Evolutionary conservation across 768 basidiomycete species (phyloP), one percentile per base, ranked within the genome.

Genomic region (Hemileccinum impolitum): DNA sequence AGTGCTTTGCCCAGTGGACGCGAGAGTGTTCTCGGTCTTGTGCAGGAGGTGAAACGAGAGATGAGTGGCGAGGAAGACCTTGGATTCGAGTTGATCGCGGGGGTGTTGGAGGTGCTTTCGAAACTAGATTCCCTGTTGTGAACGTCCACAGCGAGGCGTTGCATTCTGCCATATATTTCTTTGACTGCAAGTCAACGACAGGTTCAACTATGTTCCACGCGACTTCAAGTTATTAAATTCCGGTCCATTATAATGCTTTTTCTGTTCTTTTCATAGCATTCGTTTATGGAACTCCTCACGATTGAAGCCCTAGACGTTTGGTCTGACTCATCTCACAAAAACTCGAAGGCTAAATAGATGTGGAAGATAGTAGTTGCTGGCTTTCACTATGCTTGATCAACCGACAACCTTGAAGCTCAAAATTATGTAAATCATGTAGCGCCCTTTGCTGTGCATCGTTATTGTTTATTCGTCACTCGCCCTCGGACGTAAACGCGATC

Each of bases 91-190:
- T 76, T 97, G 45, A 74, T 98, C 10, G 90, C 91, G 6, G 93
- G 91, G 0, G 94, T 97, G 31, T 69, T 98, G 52, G 93, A 96
- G 72, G 94, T 97, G 39, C 79, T 96, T 55, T 87, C 87, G 44
- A 88, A 93, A 67, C 79, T 97, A 70, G 94, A 97, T 71, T 93
- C 90, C 52, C 53, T 67, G 17, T 44, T 67, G 56, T 67, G 61
- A 67, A 25, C 35, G 10, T 32, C 21, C 28, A 13, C 26, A 17
- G n/a, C n/a, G 35, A 30, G 26, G 28, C 34, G 45, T 7, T 39
- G 39, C 51, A 17, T 47, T 11, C n/a, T 23, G 21, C 39, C 19
- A 7, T 47, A 34, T 42, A 30, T 43, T 45, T 41, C 18, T 21
- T 21, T 15, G 34, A 36, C 34, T 5, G 23, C 23, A 23, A 23